Base-by-base conservation (phyloP, 2,329 filamentous ascomycete species). In the Trichoderma aggressivum region DNA sequence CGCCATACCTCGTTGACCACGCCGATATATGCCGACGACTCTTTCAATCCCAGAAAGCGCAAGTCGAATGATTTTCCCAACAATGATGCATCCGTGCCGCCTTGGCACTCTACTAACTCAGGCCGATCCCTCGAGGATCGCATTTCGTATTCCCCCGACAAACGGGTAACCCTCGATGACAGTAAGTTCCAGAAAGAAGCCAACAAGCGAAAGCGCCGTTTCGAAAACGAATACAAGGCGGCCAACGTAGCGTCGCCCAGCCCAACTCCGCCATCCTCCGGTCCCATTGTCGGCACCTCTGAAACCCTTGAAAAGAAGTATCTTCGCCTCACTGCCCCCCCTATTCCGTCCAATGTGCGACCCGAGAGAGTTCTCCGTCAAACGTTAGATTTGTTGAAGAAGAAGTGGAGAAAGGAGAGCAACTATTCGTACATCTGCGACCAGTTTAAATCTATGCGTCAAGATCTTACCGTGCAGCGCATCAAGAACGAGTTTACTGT, bases 361-460 rank as follows among this genome's bases (percentile, higher is more conserved):
- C 96, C 96, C 26, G 87, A 97, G 78, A 83, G 83, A 62, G 86
- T 99, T 26, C 84, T 99, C 74, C 90, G 91, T 75, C 90, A 96
- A 82, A 94, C 95, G 7, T 83, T 99, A 81, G 93, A 97, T 75
- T 84, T 97, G 62, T 84, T 99, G 74, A 97, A 97, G 85, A 92
- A 91, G 84, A 98, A 97, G 83, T 99, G 96, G 96, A 92, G 90
- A 79, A 89, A 91, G 76, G 94, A 98, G 77, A 91, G 91, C 83
- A 97, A 98, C 83, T 99, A 99, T 82, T 91, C 90, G 76, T 99
- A 98, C 83, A 97, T 98, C 74, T 98, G 96, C 88, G 94, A 99
- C 80, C 96, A 99, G 86, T 97, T 99, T 87, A 99, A 99, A 82
- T 98, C 96, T 18, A 88, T 99, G 81, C 93, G 96, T 73, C 96